Conservation (phyloP, 768 basidiomycete genomes). For the Holtermannia corniformis region DNA sequence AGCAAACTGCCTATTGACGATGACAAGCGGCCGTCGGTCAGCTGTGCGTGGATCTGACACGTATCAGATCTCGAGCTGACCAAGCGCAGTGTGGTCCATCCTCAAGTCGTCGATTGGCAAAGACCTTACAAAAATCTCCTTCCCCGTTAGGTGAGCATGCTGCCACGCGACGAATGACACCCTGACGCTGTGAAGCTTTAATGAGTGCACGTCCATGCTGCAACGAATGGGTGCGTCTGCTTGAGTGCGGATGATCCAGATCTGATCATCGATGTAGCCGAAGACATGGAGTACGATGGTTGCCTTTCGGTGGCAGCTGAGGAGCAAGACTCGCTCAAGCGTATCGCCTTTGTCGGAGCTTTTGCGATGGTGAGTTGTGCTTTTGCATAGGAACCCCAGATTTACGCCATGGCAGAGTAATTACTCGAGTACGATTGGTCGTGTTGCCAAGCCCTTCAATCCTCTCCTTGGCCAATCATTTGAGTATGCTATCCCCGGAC, state of each 20-base stretch:
- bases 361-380: constrained; percentile 71
- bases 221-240: constrained; percentile 61
- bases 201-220: constrained; percentile 76
- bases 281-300: constrained; percentile 96
- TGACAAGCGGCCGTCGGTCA: constrained; percentile 73
- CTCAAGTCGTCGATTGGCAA: constrained; percentile 93
- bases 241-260: neutral
- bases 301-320: constrained; percentile 77
- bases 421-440: constrained; percentile 89
- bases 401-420: constrained; percentile 47
- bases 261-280: constrained; percentile 44
- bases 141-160: constrained; percentile 87
- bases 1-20: constrained; percentile 52
- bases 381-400: neutral
- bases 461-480: constrained; percentile 95
- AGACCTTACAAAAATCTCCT: constrained; percentile 89
- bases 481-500: constrained; percentile 80
- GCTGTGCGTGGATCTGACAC: constrained; percentile 17
- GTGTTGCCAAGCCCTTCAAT: constrained; percentile 96
- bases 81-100: constrained; percentile 67
- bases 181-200: constrained; percentile 35
- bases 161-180: constrained; percentile 49
- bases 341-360: constrained; percentile 85
- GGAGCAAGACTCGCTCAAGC: constrained; percentile 64
- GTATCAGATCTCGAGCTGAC: neutral